Percentiles rank a stretch among this genome's conserved stretches.
These are phyloP conservation scores for Trichosanthes truncata DNA, from an alignment of 306 rosid genomes.

Conservation along the genomic window DNA sequence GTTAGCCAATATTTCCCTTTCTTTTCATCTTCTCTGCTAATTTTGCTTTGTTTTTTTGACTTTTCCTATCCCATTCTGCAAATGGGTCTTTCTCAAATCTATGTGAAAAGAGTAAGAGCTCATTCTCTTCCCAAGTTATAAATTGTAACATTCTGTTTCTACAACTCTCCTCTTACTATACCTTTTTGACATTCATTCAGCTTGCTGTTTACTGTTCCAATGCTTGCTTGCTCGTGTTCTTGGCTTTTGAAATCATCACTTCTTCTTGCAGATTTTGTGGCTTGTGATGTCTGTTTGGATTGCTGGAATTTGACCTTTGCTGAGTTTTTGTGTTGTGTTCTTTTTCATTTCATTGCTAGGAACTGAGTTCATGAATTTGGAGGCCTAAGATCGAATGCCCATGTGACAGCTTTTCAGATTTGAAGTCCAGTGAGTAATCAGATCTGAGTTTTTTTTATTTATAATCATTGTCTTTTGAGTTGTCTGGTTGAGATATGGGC, in stretches of 20 bases:
- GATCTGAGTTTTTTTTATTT: slow-evolving; percentile 38
- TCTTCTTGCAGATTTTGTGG: neutral
- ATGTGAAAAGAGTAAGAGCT: neutral
- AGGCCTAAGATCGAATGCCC: slow-evolving; percentile 26
- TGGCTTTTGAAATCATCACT: neutral
- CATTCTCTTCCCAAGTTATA: neutral
- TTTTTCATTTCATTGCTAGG: slow-evolving; percentile 15
- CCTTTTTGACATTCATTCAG: neutral
- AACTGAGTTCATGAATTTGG: slow-evolving; percentile 32
- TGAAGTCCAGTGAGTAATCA: slow-evolving; percentile 48
- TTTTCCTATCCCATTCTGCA: slow-evolving; percentile 13
- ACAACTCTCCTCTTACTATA: neutral
- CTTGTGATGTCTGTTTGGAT: slow-evolving; percentile 5
- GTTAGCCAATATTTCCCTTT: slow-evolving; percentile 25
- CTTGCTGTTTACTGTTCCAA: slow-evolving; percentile 7
- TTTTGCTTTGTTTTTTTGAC: neutral
- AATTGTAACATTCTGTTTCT: neutral
- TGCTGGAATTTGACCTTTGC: slow-evolving; percentile 13
- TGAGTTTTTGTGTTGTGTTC: slow-evolving; percentile 6
- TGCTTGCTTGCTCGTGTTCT: neutral
- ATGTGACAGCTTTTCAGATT: slow-evolving; percentile 23
- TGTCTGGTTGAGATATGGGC: slow-evolving; percentile 14
- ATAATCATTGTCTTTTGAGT: slow-evolving; percentile 1
- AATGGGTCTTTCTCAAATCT: slow-evolving; percentile 16
- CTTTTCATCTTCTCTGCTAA: slow-evolving; percentile 22